Percentiles rank a stretch among this genome's conserved stretches.
phyloP scores from a whole-genome alignment of 805 yeast genomes.

The Myxozyma lipomycoides region DNA sequence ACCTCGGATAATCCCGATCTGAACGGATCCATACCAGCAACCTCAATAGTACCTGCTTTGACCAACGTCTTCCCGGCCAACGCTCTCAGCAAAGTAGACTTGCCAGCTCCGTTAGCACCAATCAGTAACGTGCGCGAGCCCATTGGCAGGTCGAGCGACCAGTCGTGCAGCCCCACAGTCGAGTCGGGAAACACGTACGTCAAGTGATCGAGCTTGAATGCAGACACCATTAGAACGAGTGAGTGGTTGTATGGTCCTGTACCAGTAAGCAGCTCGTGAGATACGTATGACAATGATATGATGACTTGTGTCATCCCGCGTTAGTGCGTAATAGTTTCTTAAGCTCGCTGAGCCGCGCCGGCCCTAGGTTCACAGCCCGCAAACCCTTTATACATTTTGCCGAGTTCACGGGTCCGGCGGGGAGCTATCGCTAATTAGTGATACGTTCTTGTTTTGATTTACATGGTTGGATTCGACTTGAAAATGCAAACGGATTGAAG shows the following conservation, averaged over 20 bases:
- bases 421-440: too few relatives aligned
- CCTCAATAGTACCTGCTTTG: constrained; percentile 58
- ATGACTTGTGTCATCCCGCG: too few relatives aligned
- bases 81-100: constrained; percentile 78
- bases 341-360: too few relatives aligned
- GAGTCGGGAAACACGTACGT: constrained; percentile 65
- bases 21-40: constrained; percentile 90
- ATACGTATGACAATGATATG: too few relatives aligned
- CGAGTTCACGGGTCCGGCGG: too few relatives aligned
- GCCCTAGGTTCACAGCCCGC: too few relatives aligned
- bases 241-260: too few relatives aligned
- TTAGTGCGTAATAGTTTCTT: too few relatives aligned
- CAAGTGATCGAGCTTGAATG: constrained; percentile 61
- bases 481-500: too few relatives aligned
- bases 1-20: constrained; percentile 47
- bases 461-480: too few relatives aligned
- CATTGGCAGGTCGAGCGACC: constrained; percentile 60
- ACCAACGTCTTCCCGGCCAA: constrained; percentile 90
- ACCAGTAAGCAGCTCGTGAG: neutral
- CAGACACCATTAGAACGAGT: constrained; percentile 29
- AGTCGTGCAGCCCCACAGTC: constrained; percentile 63
- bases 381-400: too few relatives aligned
- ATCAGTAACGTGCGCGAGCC: constrained; percentile 72
- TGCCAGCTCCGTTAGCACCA: constrained; percentile 94
- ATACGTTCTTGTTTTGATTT: too few relatives aligned